Evolutionary conservation across 2,329 filamentous ascomycete species (phyloP), one percentile per base, ranked within the genome.

Genomic region (Lasiodiplodia sp.): DNA sequence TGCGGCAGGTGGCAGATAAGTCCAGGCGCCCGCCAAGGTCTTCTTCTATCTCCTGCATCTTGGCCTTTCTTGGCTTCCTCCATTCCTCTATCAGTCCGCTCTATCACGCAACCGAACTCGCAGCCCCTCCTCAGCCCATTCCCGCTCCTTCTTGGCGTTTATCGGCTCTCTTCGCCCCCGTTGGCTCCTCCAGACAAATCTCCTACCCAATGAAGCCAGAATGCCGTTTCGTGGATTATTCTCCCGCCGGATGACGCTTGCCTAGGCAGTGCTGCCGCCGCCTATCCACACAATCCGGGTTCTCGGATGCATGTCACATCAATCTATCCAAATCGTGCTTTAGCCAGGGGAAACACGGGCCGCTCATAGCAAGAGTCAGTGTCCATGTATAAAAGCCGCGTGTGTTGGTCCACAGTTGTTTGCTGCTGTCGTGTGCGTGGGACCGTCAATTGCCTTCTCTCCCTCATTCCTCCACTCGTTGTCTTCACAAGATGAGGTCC

Each of bases 1-100:
- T 44, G 16, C 49, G 63, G 63, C 49, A 66, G 63, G 63, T 66
- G 40, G 25, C n/a, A n/a, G 63, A 64, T 64, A 56, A 65, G 34
- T 31, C 34, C 23, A 14, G 63, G 21, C 25, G 34, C 28, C 63
- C 21, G 63, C 63, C 63, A 66, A 66, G 63, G 51, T 31, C 49
- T 12, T 23, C 44, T 53, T 56, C 28, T 38, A 38, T 53, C 62
- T 53, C 31, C 31, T 47, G 14, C 47, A 16, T 66, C 63, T 66
- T 66, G 51, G 63, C 63, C 63, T 28, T 56, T 2, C 49, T 55
- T 66, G 49, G 63, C 49, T 25, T n/a, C 25, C 8, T 38, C 40
- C 37, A 12, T 64, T 52, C 31, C 63, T 53, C 63, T 37, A 34
- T 37, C 63, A 65, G 16, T 52, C 60, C 60, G 47, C 47, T 52